Percentiles rank a stretch among this genome's conserved stretches.
phyloP scores from a whole-genome alignment of 73 alveolate genomes.

The Symbiodinium natans region DNA sequence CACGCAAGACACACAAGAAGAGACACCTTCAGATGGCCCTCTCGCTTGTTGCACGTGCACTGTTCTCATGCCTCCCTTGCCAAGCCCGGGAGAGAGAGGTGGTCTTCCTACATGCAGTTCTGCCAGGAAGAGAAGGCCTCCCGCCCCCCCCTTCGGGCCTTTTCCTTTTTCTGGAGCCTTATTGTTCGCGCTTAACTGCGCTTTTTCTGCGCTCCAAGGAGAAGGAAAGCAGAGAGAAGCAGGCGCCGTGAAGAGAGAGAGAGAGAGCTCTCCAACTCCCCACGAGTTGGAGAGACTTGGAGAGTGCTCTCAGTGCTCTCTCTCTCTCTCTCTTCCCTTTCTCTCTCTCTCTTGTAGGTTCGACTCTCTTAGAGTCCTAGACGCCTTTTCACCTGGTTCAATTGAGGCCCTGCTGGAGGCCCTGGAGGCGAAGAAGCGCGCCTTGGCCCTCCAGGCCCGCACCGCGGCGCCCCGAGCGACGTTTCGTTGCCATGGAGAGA shows the following conservation, averaged over 20 bases:
- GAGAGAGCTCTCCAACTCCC: background rate
- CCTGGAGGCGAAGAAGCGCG: conserved; percentile 75
- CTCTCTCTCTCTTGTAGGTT: background rate
- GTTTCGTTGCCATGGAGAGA: too few relatives aligned
- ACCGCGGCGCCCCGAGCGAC: too few relatives aligned
- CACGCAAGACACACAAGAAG: too few relatives aligned
- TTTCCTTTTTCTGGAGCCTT: background rate
- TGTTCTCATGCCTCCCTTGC: too few relatives aligned
- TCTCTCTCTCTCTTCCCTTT: background rate
- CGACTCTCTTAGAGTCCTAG: background rate
- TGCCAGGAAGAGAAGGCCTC: conserved; percentile 54
- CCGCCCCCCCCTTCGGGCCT: background rate
- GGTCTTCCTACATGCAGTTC: conserved; percentile 91
- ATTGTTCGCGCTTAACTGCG: background rate
- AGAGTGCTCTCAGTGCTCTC: background rate
- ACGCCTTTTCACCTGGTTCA: background rate
- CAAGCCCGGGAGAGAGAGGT: too few relatives aligned
- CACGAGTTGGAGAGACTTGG: background rate
- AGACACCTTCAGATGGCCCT: too few relatives aligned
- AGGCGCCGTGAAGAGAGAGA: too few relatives aligned
- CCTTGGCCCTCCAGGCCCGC: conserved; percentile 15
- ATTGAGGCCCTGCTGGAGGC: conserved; percentile 54
- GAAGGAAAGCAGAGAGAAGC: background rate
- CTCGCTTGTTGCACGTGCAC: too few relatives aligned
- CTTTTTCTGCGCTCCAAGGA: background rate